phyloP scores from a whole-genome alignment of 2,329 filamentous ascomycete species.

The Pseudocercospora macadamiae region DNA sequence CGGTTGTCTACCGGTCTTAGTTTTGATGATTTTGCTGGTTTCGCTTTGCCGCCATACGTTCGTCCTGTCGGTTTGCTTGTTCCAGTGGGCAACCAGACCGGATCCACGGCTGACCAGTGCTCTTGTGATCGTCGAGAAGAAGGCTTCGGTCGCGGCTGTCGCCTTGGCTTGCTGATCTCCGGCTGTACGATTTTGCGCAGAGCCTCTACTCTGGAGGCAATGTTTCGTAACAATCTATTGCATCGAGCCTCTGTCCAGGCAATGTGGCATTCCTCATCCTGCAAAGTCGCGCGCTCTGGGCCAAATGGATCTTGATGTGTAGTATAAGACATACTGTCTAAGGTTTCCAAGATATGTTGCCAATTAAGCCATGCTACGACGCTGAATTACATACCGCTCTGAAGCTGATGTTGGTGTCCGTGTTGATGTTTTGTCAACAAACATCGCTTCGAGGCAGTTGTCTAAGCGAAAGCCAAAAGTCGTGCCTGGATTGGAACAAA shows the following conservation, averaged over 20 bases:
- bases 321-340: neutral
- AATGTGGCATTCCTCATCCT: constrained; percentile 24
- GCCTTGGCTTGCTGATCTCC: neutral
- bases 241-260: constrained; percentile 29
- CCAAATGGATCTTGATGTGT: neutral
- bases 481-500: too few relatives aligned
- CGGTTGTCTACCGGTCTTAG: neutral
- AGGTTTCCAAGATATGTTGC: neutral
- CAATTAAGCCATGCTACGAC: neutral
- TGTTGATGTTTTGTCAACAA: neutral
- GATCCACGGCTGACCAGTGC: constrained; percentile 23
- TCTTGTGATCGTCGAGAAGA: neutral
- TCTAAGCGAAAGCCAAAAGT: too few relatives aligned
- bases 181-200: constrained; percentile 18
- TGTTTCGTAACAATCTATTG: constrained; percentile 25
- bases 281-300: neutral
- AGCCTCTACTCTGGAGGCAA: constrained; percentile 21
- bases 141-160: neutral
- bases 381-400: neutral
- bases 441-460: neutral
- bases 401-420: neutral
- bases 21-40: neutral
- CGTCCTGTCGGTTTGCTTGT: constrained; percentile 7
- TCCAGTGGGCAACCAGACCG: constrained; percentile 23
- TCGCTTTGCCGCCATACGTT: constrained; percentile 21